Evolutionary conservation across 2,329 filamentous ascomycete genomes (phyloP), one percentile per base, ranked within the genome.

Genomic region (Tolypocladium paradoxum): DNA sequence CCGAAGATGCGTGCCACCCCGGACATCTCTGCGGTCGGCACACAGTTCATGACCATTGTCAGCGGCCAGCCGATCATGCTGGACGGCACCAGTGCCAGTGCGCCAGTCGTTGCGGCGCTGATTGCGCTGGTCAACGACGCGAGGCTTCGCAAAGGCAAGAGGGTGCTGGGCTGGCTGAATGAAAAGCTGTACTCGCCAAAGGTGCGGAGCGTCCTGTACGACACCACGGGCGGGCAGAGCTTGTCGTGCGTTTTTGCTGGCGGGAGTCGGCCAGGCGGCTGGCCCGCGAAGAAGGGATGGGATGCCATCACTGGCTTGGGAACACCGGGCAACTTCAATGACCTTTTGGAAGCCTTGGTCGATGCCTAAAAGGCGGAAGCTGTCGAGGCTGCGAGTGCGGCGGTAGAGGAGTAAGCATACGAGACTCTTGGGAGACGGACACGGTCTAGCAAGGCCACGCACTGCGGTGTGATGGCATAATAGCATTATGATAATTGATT

Each of bases 61-160:
- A 61, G 62, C 6, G 70, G 68, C 8, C 49, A 52, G 16, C 54
- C 62, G 6, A 38, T 51, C 0, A 55, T 56, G 2, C 62, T 74
- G 2, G 58, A 66, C 48, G 76, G 76, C 12, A 78, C 76, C 14
- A 77, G 74, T 52, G 78, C 78, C 1, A 76, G 76, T 37, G 73
- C 79, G 4, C 80, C 79, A 0, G 72, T 81, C 0, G 65, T 83
- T 22, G 79, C 78, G 5, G 68, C 76, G 27, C 73, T 83, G 62
- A 65, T 83, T 48, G 74, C 77, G 4, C 65, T 80, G 5, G 70
- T 81, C 53, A 81, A 82, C 55, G 78, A 81, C 53, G 73, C 71
- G 52, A 65, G 78, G n/a, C 61, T 80, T 48, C 66, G 73, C 2
- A 65, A 63, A 2, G 76, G 76, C 4, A 79, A 76, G 69, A 61